Conservation (phyloP, 108 stramenopile genomes). For the Skeletonema menzelii region DNA sequence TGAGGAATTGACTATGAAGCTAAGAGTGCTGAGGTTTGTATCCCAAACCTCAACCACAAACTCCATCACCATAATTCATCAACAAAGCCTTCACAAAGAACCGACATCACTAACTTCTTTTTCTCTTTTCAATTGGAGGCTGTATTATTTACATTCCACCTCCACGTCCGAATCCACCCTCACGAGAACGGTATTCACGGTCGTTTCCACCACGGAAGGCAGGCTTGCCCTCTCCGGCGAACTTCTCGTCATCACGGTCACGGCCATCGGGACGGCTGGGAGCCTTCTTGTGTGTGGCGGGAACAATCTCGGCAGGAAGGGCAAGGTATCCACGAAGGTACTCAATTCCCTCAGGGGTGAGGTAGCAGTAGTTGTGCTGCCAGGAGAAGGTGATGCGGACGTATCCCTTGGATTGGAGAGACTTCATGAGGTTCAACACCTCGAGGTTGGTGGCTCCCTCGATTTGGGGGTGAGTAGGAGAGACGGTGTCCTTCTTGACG, state of each 20-base stretch:
- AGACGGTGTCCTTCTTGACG: constrained; percentile 96
- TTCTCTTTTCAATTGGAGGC: not conserved
- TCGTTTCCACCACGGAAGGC: constrained; percentile 85
- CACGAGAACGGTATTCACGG: constrained; percentile 63
- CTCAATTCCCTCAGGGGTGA: constrained; percentile 95
- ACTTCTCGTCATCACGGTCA: constrained; percentile 84
- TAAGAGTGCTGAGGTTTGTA: not conserved
- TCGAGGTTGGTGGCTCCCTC: constrained; percentile 92
- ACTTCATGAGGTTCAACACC: constrained; percentile 96
- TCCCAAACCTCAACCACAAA: not conserved
- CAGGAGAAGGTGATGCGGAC: constrained; percentile 95
- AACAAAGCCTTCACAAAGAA: not conserved
- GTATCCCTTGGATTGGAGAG: constrained; percentile 82
- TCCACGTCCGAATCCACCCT: constrained; percentile 87
- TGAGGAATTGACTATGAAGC: not conserved
- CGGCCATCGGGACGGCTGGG: constrained; percentile 90
- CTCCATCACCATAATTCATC: not conserved
- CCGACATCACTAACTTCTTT: constrained; percentile 3
- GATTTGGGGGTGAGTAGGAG: constrained; percentile 89
- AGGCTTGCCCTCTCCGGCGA: constrained; percentile 65
- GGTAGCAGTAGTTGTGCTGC: constrained; percentile 98
- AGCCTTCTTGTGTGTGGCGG: constrained; percentile 94
- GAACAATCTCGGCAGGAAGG: constrained; percentile 95
- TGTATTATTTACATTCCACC: constrained; percentile 68
- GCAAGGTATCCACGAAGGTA: constrained; percentile 94